Evolutionary conservation across 306 rosid species (phyloP), one percentile per base, ranked within the genome.

Genomic region (Hippophae tibetana): DNA sequence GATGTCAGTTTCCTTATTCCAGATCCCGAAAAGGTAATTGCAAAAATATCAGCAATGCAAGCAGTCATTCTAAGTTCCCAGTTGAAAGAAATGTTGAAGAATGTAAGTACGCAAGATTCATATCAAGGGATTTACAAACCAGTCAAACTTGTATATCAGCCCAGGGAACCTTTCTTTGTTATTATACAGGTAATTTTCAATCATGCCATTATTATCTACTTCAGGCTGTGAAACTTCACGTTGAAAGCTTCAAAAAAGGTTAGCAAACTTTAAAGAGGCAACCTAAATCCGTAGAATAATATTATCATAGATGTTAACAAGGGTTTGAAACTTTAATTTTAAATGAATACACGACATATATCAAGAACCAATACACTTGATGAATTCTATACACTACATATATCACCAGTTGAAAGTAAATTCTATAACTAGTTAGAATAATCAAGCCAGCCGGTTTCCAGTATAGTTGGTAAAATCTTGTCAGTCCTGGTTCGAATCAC

Each of bases 101-200:
- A 71, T 64, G 80, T 74, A 57, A 75, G 78, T 65, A 74, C 89
- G 10, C 77, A 79, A 18, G 78, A 74, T 51, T 51, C 62, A 52
- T 31, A 49, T 65, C 79, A 86, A 14, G 88, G 85, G 56, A 74
- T 72, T 52, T 72, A 67, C 71, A 87, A 82, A 71, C 89, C 99
- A 56, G 75, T 87, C 82, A 92, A 88, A 74, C 80, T 88, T 54
- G 64, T 69, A 63, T 87, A 83, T 58, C 84, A 82, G 78, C 93
- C 99, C 58, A 83, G 88, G 73, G 93, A 92, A 67, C 90, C 88
- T 43, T 87, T 92, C 76, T 88, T 87, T 78, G 84, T 88, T 64
- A 77, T 92, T 75, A 79, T 73, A 74, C 88, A 85, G 99, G 96
- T 86, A 85, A 83, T 60, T 56, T 42, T 53, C 25, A 43, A 52